phyloP scores from a whole-genome alignment of 2,329 filamentous ascomycete genomes.

The Fusarium scirpi region DNA sequence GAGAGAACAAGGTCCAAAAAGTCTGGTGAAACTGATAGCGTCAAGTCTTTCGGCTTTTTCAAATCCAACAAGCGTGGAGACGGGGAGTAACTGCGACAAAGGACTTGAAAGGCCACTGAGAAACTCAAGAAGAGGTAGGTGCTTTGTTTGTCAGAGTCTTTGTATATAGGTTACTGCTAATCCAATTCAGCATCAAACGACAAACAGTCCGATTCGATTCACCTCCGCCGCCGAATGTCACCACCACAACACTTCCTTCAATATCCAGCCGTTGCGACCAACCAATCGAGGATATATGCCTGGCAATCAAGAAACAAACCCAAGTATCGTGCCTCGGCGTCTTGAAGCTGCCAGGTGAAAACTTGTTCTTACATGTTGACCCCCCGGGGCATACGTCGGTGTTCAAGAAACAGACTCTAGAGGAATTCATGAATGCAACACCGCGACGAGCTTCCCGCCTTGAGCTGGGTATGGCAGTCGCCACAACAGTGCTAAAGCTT shows the following conservation, averaged over 20 bases:
- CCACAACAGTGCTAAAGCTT: not conserved
- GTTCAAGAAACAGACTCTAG: accelerated
- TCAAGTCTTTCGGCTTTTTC: not conserved
- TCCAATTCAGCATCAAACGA: not conserved
- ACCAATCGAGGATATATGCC: not conserved
- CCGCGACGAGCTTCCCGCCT: accelerated
- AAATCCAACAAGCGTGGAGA: not conserved
- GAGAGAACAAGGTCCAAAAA: not conserved
- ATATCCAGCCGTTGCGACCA: accelerated
- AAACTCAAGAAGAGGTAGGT: accelerated
- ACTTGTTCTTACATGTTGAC: not conserved
- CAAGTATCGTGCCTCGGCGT: not conserved
- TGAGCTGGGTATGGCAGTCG: not conserved
- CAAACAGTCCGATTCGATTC: not conserved
- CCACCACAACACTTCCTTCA: accelerated
- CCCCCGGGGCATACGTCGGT: accelerated
- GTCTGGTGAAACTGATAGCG: not conserved
- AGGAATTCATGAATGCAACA: not conserved
- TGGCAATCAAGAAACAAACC: not conserved
- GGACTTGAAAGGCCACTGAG: accelerated
- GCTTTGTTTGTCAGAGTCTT: too few relatives aligned
- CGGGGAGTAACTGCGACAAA: not conserved
- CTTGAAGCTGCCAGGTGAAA: not conserved
- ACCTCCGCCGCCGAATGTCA: not conserved
- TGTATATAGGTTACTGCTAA: not conserved